Evolutionary conservation across 371 early-diverging fungal species (phyloP).

Genomic region (Mortierella sp.): DNA sequence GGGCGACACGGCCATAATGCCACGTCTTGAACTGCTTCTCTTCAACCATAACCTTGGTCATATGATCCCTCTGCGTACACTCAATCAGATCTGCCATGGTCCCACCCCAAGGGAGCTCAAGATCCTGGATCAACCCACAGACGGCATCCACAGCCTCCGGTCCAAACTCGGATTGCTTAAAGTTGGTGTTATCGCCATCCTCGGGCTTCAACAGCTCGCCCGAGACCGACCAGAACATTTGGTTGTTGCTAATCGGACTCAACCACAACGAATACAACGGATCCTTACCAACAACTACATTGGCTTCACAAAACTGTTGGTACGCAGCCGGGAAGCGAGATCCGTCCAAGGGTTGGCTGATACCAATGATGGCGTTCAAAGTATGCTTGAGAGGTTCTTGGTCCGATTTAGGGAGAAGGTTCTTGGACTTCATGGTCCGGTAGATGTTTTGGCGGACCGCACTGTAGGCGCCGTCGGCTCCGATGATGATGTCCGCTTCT

Average conservation of each 20-base stretch:
- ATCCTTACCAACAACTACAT: slow-evolving; percentile 34
- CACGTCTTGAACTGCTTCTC: slow-evolving; percentile 56
- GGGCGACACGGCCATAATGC: slow-evolving; percentile 39
- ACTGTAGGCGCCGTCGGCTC: slow-evolving; percentile 42
- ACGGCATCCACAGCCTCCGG: slow-evolving; percentile 28
- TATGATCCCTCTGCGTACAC: slow-evolving; percentile 19
- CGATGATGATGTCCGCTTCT: slow-evolving; percentile 43
- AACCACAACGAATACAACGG: slow-evolving; percentile 35
- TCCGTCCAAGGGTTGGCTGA: slow-evolving; percentile 33
- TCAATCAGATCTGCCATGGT: slow-evolving; percentile 31
- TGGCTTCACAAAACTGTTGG: slow-evolving; percentile 24
- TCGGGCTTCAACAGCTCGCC: slow-evolving; percentile 29
- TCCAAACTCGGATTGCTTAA: slow-evolving; percentile 45
- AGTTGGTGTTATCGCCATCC: slow-evolving; percentile 18
- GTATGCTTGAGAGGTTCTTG: slow-evolving; percentile 31
- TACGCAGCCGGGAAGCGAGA: slow-evolving; percentile 24
- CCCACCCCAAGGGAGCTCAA: slow-evolving; percentile 42
- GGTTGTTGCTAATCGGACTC: slow-evolving; percentile 19
- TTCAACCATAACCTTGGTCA: slow-evolving; percentile 43
- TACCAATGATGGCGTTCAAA: slow-evolving; percentile 35
- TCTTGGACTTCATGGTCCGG: slow-evolving; percentile 21
- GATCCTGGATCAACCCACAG: slow-evolving; percentile 22
- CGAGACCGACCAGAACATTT: slow-evolving; percentile 28
- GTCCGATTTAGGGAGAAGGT: slow-evolving; percentile 39
- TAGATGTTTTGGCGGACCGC: slow-evolving; percentile 48